Evolutionary conservation across 2,329 filamentous ascomycete genomes (phyloP).

Genomic region (Saccharata proteae): DNA sequence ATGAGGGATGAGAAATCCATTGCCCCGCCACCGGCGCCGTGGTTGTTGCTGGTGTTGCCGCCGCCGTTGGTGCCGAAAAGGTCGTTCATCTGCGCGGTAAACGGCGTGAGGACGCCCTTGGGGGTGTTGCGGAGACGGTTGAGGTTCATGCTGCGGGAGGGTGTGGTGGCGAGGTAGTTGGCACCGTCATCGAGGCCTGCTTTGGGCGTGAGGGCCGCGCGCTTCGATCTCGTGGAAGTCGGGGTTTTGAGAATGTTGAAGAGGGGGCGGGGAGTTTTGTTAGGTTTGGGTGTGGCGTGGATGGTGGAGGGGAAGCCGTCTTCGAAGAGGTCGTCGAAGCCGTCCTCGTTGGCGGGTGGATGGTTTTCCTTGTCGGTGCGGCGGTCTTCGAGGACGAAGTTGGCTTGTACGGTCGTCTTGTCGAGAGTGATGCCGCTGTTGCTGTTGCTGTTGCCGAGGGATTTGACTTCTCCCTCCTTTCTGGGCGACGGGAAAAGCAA

Average conservation of each 20-base stretch:
- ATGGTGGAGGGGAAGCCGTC: conserved; percentile 45
- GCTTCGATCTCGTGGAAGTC: conserved; percentile 26
- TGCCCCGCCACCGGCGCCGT: too few species aligned
- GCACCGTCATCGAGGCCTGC: conserved; percentile 19
- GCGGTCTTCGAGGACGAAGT: conserved; percentile 10
- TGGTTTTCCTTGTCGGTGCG: conserved; percentile 47
- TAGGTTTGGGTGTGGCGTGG: conserved; percentile 45
- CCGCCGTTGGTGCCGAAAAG: conserved; percentile 40
- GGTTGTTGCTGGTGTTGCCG: too few species aligned
- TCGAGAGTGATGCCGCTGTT: conserved; percentile 6
- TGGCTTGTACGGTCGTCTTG: conserved; percentile 8
- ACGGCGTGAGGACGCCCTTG: conserved; percentile 37
- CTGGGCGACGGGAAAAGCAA: conserved; percentile 67
- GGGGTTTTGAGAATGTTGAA: conserved; percentile 35
- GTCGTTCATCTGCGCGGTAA: conserved; percentile 51
- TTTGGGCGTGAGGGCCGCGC: conserved; percentile 22
- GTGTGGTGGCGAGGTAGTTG: conserved; percentile 27
- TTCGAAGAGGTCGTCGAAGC: conserved; percentile 55
- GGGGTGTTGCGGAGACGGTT: conserved; percentile 11
- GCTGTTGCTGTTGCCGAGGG: conserved; percentile 31
- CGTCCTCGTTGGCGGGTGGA: conserved; percentile 31
- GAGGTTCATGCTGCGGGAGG: conserved; percentile 19
- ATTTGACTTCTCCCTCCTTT: conserved; percentile 50
- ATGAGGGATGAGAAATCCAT: conserved; percentile 26
- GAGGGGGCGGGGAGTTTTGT: conserved; percentile 43